Percentiles rank a stretch among this genome's conserved stretches.
Conservation (phyloP, 2,329 filamentous ascomycete species). For the Thelonectria blattea region DNA sequence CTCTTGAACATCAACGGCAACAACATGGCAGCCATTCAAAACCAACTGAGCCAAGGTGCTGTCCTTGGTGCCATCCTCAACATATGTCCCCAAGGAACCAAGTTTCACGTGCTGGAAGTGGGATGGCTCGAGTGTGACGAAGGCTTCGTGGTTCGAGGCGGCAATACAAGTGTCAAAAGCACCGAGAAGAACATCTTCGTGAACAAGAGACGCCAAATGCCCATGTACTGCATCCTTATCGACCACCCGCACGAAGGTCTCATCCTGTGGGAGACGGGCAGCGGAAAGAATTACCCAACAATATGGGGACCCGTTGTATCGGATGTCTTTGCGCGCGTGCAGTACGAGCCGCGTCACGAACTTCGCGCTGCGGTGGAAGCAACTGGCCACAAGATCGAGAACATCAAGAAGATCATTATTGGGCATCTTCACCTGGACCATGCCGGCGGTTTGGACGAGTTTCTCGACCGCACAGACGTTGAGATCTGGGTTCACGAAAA, state of each 20-base stretch:
- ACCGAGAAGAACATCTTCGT: slow-evolving; percentile 6
- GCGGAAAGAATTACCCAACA: slow-evolving; percentile 26
- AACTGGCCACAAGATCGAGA: slow-evolving; percentile 47
- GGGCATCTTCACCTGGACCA: slow-evolving; percentile 56
- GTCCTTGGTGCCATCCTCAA: not conserved
- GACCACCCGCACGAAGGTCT: slow-evolving; percentile 28
- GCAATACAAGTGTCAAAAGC: slow-evolving; percentile 10
- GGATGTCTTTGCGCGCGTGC: slow-evolving; percentile 26
- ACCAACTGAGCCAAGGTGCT: slow-evolving; percentile 8
- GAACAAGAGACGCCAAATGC: slow-evolving; percentile 16
- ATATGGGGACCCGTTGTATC: slow-evolving; percentile 25
- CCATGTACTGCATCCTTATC: slow-evolving; percentile 22
- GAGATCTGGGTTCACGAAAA: slow-evolving; percentile 55
- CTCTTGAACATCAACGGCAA: not conserved
- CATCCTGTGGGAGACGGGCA: slow-evolving; percentile 27
- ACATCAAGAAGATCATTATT: slow-evolving; percentile 53
- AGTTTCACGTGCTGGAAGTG: slow-evolving; percentile 16
- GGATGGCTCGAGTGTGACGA: slow-evolving; percentile 19
- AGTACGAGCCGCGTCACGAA: slow-evolving; percentile 24
- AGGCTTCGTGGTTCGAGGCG: slow-evolving; percentile 6
- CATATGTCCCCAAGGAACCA: slow-evolving; percentile 10
- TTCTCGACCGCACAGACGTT: slow-evolving; percentile 46
- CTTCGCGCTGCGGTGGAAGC: slow-evolving; percentile 26
- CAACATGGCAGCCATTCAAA: slow-evolving; percentile 9
- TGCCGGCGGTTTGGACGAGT: slow-evolving; percentile 54